These are phyloP conservation scores for Trapa bicornis DNA, from an alignment of 345 rosid genomes.

Conservation along the genomic window DNA sequence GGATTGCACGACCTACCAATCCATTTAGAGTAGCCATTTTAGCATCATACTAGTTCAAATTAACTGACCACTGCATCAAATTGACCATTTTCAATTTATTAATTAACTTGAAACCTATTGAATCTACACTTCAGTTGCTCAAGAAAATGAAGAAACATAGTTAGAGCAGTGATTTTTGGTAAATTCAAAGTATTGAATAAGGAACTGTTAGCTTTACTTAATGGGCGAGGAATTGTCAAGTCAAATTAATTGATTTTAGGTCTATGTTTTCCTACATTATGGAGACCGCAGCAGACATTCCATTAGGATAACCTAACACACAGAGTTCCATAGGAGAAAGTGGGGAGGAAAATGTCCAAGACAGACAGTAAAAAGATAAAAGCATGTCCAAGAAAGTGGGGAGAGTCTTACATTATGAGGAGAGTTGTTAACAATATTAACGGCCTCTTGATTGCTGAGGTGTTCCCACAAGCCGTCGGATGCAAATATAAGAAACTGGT, in stretches of 20 bases:
- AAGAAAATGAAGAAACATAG: constrained; percentile 1
- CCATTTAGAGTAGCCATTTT: not conserved
- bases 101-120: not conserved
- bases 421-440: constrained; percentile 64
- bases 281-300: no score
- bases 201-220: no score
- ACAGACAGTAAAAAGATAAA: no score
- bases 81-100: no score
- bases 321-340: no score
- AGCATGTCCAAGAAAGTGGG: not conserved
- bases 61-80: no score
- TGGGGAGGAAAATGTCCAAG: no score
- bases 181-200: no score
- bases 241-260: no score
- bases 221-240: no score
- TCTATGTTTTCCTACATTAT: no score
- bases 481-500: constrained; percentile 89
- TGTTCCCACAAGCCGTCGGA: constrained; percentile 99
- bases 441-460: constrained; percentile 86
- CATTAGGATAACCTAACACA: not conserved
- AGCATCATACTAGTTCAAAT: not conserved
- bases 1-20: not conserved
- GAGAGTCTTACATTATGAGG: constrained; percentile 61
- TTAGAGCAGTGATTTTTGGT: not conserved
- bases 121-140: not conserved